Conservation (phyloP, 192 early-diverging fungal species). For the Diversispora eburnea region DNA sequence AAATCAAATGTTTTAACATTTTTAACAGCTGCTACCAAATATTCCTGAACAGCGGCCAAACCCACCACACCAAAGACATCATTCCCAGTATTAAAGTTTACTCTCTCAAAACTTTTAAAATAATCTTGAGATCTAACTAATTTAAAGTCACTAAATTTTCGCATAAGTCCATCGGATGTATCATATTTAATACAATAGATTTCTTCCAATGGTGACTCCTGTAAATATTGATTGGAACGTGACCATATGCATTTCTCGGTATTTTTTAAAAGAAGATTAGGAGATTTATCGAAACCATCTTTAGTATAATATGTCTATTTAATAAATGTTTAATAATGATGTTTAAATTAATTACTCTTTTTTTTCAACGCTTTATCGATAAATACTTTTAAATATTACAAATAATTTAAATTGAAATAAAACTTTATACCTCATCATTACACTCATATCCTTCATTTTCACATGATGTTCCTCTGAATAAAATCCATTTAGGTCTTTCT, state of each 20-base stretch:
- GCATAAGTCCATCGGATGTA: constrained; percentile 25
- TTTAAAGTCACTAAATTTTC: constrained; percentile 38
- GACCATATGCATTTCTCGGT: constrained; percentile 74
- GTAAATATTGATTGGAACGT: constrained; percentile 55
- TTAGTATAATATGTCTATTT: constrained; percentile 57
- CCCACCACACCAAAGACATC: constrained; percentile 68
- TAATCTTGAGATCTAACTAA: constrained; percentile 76
- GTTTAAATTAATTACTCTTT: not conserved
- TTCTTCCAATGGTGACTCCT: constrained; percentile 58
- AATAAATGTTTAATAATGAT: not conserved
- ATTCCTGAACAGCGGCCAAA: constrained; percentile 66
- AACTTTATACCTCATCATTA: constrained; percentile 48
- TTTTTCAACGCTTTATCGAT: not conserved
- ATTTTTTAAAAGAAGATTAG: constrained; percentile 52
- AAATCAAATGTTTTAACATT: constrained; percentile 34
- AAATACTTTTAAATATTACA: not conserved
- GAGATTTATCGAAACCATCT: constrained; percentile 62
- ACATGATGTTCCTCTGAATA: constrained; percentile 62
- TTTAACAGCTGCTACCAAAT: constrained; percentile 67
- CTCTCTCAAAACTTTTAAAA: constrained; percentile 54
- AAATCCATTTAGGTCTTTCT: constrained; percentile 54
- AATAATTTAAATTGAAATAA: not conserved
- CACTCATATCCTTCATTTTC: constrained; percentile 49
- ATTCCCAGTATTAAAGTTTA: constrained; percentile 55
- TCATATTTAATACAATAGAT: constrained; percentile 69